phyloP scores from a whole-genome alignment of 805 yeast species.

The Kazachstania martiniae region DNA sequence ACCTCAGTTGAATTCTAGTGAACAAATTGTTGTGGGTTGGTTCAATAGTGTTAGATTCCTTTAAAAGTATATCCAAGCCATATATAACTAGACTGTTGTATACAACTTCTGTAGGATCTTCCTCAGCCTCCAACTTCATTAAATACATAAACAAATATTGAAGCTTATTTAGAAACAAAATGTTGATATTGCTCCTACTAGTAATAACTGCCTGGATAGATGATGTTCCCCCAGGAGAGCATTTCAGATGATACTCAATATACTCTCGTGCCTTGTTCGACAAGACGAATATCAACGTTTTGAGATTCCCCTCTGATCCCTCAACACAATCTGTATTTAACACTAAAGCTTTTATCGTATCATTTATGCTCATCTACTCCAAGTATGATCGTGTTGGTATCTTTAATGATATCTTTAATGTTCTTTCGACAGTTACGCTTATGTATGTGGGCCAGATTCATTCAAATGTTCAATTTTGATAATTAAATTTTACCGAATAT shows the following conservation, averaged over 20 bases:
- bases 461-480: too few species aligned
- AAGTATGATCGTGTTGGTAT: not conserved
- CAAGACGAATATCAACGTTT: slow-evolving; percentile 17
- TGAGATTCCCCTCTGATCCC: slow-evolving; percentile 1
- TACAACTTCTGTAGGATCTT: slow-evolving; percentile 3
- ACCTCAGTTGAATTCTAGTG: slow-evolving; percentile 7
- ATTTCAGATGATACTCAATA: slow-evolving; percentile 13
- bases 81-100: slow-evolving; percentile 17
- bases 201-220: slow-evolving; percentile 9
- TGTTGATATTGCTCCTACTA: slow-evolving; percentile 11
- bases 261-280: slow-evolving; percentile 17
- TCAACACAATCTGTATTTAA: slow-evolving; percentile 1
- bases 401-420: too few species aligned
- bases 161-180: slow-evolving; percentile 21
- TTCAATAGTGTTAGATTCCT: not conserved
- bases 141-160: slow-evolving; percentile 27
- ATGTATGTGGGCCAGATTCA: too few species aligned
- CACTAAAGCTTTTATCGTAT: slow-evolving; percentile 5
- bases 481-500: too few species aligned
- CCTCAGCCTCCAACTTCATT: slow-evolving; percentile 23
- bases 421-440: too few species aligned
- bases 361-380: slow-evolving; percentile 3
- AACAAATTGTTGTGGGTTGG: not conserved
- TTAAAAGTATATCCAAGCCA: slow-evolving; percentile 20
- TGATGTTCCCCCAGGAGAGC: slow-evolving; percentile 8